Evolutionary conservation across 768 basidiomycete species (phyloP).

Genomic region (Tylopilus rubrobrunneus): DNA sequence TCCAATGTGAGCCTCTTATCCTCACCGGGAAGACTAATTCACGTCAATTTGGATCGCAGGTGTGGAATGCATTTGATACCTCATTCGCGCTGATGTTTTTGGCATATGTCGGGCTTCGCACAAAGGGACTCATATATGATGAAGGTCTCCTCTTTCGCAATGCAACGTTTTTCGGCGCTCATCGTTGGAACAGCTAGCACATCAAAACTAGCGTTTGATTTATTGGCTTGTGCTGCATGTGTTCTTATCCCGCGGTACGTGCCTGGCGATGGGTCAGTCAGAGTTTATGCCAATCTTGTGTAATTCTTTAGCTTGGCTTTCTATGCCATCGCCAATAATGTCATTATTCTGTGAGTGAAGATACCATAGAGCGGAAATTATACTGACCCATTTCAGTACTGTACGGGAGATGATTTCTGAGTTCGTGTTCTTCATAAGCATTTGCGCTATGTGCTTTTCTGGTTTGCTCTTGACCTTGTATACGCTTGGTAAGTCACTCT

Average conservation of each 20-base stretch:
- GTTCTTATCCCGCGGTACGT: slow-evolving; percentile 76
- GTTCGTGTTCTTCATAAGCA: slow-evolving; percentile 74
- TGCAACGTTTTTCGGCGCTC: not conserved
- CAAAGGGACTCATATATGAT: slow-evolving; percentile 52
- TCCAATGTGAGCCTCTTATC: slow-evolving; percentile 58
- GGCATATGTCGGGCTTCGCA: slow-evolving; percentile 60
- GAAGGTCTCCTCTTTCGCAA: slow-evolving; percentile 41
- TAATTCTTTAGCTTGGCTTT: slow-evolving; percentile 57
- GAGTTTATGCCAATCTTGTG: not conserved
- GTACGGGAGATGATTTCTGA: slow-evolving; percentile 79
- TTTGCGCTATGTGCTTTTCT: slow-evolving; percentile 78
- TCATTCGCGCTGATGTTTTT: slow-evolving; percentile 68
- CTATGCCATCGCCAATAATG: slow-evolving; percentile 74
- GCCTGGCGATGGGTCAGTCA: not conserved
- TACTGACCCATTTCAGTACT: slow-evolving; percentile 44
- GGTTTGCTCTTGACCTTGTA: slow-evolving; percentile 61
- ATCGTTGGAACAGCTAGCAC: slow-evolving; percentile 32
- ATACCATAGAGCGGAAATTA: not conserved
- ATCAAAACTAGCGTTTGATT: slow-evolving; percentile 70
- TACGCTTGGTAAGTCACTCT: slow-evolving; percentile 38
- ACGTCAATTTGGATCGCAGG: slow-evolving; percentile 37
- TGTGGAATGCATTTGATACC: slow-evolving; percentile 91
- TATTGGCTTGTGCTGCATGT: slow-evolving; percentile 81
- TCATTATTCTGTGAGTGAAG: slow-evolving; percentile 64
- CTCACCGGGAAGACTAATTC: not conserved